Evolutionary conservation across 164 flowering plant species (phyloP), one percentile per base, ranked within the genome.

Genomic region (Santalum album): DNA sequence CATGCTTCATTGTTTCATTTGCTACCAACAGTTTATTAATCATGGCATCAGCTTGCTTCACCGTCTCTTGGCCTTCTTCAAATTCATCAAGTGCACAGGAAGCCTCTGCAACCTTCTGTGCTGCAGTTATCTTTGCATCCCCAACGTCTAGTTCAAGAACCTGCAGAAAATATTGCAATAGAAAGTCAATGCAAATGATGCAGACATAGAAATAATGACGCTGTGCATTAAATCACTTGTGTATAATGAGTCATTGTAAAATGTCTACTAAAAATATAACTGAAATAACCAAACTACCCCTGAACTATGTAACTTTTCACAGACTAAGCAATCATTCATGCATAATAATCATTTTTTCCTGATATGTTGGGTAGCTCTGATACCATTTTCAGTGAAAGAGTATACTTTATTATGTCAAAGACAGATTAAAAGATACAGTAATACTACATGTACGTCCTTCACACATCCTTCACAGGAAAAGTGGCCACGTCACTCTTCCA

Each of bases 31-130:
- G 65, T 53, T 70, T 87, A 69, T 88, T 88, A 52, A 88, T 77
- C 78, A 79, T 77, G 12, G 71, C 56, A 65, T 91, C 92, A 56
- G 98, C 96, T 64, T 92, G 95, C 63, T 67, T 68, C 62, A 88
- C 73, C 26, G 83, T 80, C 21, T 77, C 78, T 57, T 88, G 95
- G 36, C 80, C 87, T 69, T 88, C 95, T 64, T 73, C 89, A 80
- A 82, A 83, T 69, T 82, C 86, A 45, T 76, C 72, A 61, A 80
- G 67, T 51, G 86, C 48, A 55, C 80, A 74, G 39, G 78, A 75
- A 64, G 84, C 80, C 66, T 92, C 96, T 10, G 81, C 83, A 26
- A 69, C 49, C 72, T 80, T 82, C 72, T 86, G 81, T 12, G 67
- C 72, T 17, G 81, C 81, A 67, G 55, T 56, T 26, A 69, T 56